These are phyloP conservation scores for Rhodotorula mucilaginosa DNA, from an alignment of 1,284 basidiomycete genomes.

Conservation along the genomic window DNA sequence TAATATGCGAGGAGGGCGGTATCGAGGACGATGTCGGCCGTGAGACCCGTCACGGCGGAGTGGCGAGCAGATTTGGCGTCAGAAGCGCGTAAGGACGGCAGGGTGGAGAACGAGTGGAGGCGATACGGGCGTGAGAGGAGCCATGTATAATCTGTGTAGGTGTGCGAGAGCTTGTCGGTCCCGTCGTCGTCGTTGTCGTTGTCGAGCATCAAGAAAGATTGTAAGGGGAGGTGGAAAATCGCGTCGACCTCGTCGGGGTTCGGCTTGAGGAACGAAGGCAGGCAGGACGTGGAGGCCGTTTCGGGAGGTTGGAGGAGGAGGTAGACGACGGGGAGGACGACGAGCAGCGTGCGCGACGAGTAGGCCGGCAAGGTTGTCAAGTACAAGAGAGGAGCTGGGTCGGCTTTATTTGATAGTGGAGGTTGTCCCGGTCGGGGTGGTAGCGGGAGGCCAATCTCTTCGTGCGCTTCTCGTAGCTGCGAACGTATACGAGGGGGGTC, in stretches of 20 bases:
- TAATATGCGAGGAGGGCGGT: slow-evolving; percentile 23
- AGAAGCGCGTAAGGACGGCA: slow-evolving; percentile 3
- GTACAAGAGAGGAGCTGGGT: slow-evolving; percentile 20
- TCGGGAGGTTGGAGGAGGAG: slow-evolving; percentile 21
- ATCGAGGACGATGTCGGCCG: slow-evolving; percentile 41
- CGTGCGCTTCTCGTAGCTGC: slow-evolving; percentile 42
- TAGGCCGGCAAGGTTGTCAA: slow-evolving; percentile 40
- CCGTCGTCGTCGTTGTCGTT: neutral
- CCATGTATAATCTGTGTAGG: slow-evolving; percentile 36
- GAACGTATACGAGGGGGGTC: neutral
- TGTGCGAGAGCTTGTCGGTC: slow-evolving; percentile 5
- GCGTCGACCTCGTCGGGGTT: slow-evolving; percentile 40
- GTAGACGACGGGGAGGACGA: slow-evolving; percentile 42
- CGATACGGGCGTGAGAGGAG: slow-evolving; percentile 32
- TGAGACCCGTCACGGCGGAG: slow-evolving; percentile 40
- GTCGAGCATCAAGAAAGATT: slow-evolving; percentile 19
- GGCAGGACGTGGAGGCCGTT: neutral
- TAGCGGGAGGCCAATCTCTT: slow-evolving; percentile 38
- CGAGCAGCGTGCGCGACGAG: slow-evolving; percentile 42
- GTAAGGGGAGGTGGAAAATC: slow-evolving; percentile 37
- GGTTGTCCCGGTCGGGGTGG: neutral
- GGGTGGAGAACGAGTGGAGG: slow-evolving; percentile 36
- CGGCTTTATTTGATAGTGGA: neutral
- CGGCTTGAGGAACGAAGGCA: neutral
- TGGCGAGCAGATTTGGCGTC: neutral